Evolutionary conservation across 352 stramenopile species (phyloP).

Genomic region (Phytophthora nicotianae): DNA sequence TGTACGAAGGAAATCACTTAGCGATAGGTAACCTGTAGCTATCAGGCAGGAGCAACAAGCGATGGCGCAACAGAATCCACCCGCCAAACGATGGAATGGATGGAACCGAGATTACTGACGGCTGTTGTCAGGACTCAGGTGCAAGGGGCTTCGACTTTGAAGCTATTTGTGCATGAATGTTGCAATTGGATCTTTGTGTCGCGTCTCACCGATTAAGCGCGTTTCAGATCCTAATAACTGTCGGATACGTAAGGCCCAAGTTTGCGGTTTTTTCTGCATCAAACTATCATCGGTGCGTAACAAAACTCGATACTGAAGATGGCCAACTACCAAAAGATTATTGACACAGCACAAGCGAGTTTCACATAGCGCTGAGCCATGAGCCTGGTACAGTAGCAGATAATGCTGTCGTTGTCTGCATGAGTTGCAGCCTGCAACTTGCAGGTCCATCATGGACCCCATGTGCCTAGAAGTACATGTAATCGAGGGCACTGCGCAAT

Average conservation of each 20-base stretch:
- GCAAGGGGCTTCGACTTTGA: background rate
- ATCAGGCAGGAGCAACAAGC: constrained; percentile 1
- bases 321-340: no score
- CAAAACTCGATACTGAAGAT: no score
- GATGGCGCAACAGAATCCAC: constrained; percentile 18
- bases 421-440: no score
- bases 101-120: no score
- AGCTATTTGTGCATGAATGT: constrained; percentile 7
- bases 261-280: no score
- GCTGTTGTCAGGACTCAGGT: background rate
- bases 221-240: background rate
- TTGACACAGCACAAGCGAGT: background rate
- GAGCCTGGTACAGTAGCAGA: background rate
- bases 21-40: no score
- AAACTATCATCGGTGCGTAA: no score
- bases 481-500: constrained; percentile 2
- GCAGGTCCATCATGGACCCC: no score
- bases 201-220: background rate
- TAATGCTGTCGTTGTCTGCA: background rate
- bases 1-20: background rate
- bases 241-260: no score
- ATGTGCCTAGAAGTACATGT: background rate
- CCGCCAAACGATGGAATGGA: no score
- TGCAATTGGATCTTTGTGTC: background rate
- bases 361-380: background rate